phyloP scores from a whole-genome alignment of 306 rosid genomes.

The Luffa acutangula region DNA sequence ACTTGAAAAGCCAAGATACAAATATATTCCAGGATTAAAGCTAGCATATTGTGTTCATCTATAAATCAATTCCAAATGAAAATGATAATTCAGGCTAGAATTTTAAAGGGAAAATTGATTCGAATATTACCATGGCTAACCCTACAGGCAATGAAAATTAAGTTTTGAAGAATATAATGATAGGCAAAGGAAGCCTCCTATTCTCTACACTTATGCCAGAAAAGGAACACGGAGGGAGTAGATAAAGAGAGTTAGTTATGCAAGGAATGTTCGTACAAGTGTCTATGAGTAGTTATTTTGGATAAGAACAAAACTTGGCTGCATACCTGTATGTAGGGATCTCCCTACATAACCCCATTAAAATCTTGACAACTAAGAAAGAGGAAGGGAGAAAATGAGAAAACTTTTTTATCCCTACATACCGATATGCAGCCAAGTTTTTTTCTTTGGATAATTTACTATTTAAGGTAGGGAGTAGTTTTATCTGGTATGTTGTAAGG shows the following conservation, averaged over 20 bases:
- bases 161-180: background rate
- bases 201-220: background rate
- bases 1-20: background rate
- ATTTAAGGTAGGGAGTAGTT: background rate
- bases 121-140: background rate
- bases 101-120: background rate
- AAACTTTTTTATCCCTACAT: no score
- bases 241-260: no score
- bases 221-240: no score
- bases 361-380: no score
- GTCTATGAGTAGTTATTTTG: background rate
- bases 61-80: conserved; percentile 3
- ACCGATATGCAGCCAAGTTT: no score
- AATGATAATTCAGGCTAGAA: background rate
- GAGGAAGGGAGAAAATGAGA: no score
- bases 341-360: no score
- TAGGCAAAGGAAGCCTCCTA: background rate
- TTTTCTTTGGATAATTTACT: background rate
- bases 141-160: background rate
- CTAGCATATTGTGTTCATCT: background rate
- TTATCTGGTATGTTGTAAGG: no score
- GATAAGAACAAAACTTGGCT: no score
- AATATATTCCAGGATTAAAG: background rate
- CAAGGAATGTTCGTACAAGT: background rate
- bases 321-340: no score